Base-by-base conservation (phyloP, 331 rosid species). In the Stylosanthes scabra region DNA sequence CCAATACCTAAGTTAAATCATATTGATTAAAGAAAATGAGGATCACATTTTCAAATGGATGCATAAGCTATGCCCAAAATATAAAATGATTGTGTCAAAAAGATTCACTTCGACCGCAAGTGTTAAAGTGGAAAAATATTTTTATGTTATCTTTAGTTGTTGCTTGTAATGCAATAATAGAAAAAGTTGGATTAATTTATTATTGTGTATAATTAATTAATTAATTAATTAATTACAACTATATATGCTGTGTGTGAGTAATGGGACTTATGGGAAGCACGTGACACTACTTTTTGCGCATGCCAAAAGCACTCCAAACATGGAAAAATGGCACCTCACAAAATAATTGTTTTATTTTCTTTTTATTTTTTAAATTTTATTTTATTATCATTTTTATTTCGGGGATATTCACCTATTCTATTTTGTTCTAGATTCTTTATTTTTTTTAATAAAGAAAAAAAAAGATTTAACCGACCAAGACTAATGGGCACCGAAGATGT, bases 241-340 rank as follows among this genome's bases (percentile, higher is more conserved):
- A 34, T 34, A 34, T 34, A 51, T 31, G 12, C 11, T 50, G 57
- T 57, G 47, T 49, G 57, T 57, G 14, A 62, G 63, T 51, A 16
- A 68, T 2, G 81, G 59, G 11, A 55, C 74, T 72, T 40, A 81
- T 88, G 92, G 94, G 81, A 64, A 81, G 88, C 97, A 91, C 91
- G 97, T 87, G 97, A 87, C 75, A 69, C 78, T 71, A 45, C 96
- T 93, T 93, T 93, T 86, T 67, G 66, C 97, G 97, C 98, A 86
- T 91, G 98, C 94, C 84, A 80, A 91, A 89, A 91, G 92, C 86
- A 56, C 61, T 8, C 52, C 20, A 64, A 78, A 59, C 75, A 66
- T 71, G 78, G 70, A 74, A 70, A 74, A 70, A 74, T 76, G 77
- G 66, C 82, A 69, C 79, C 45, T 75, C 79, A 39, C 59, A 47